Percentiles rank a stretch among this genome's conserved stretches.
These are phyloP conservation scores for Ceratocystis smalleyi DNA, from an alignment of 2,329 filamentous ascomycete genomes.

Conservation along the genomic window DNA sequence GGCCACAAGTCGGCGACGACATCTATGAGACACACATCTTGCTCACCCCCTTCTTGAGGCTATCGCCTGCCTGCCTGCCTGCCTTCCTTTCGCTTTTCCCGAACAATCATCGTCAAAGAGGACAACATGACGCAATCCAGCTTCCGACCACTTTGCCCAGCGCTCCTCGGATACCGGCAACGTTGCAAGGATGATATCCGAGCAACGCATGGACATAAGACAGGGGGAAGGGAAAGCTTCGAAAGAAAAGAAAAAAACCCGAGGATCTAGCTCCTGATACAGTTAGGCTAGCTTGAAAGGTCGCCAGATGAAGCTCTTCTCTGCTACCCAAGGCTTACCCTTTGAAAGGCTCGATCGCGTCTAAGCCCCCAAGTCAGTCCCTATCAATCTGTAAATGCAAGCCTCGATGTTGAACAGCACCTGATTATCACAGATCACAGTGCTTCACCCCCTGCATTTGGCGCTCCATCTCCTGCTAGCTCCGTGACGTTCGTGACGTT, in stretches of 20 bases:
- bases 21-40: background rate
- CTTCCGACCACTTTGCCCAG: background rate
- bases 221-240: background rate
- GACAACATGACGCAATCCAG: conserved; percentile 9
- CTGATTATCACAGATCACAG: background rate
- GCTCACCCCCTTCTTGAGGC: background rate
- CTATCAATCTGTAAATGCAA: background rate
- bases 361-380: background rate
- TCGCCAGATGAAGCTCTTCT: background rate
- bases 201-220: conserved; percentile 4
- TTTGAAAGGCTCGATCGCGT: too few species aligned
- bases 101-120: background rate
- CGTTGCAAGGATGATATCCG: conserved; percentile 9
- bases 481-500: background rate
- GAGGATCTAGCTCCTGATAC: background rate
- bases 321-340: background rate
- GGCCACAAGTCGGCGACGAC: background rate
- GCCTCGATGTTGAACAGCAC: background rate
- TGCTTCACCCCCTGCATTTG: background rate
- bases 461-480: background rate
- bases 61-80: background rate
- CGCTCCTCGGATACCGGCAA: conserved; percentile 12
- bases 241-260: background rate
- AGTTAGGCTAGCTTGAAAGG: too few species aligned
- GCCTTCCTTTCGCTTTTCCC: background rate